Percentiles rank a stretch among this genome's conserved stretches.
Evolutionary conservation across 768 basidiomycete genomes (phyloP).

Genomic region (Trametes meyenii): DNA sequence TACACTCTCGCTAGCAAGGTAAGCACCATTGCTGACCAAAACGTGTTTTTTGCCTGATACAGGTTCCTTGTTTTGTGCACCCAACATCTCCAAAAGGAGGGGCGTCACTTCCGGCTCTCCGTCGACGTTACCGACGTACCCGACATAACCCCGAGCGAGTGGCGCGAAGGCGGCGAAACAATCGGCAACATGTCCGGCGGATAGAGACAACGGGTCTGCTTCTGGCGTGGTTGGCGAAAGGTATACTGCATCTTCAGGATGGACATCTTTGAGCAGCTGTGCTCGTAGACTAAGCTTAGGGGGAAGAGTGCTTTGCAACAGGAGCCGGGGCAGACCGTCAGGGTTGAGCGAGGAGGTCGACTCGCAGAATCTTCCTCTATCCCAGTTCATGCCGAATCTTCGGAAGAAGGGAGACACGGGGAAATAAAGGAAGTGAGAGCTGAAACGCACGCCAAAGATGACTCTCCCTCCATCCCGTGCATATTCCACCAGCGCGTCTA

Average conservation of each 20-base stretch:
- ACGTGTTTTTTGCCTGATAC: not conserved
- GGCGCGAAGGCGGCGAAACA: not conserved
- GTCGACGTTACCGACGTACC: conserved; percentile 39
- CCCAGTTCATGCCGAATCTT: not conserved
- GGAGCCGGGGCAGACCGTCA: not conserved
- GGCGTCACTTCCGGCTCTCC: conserved; percentile 34
- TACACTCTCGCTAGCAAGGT: too few species aligned
- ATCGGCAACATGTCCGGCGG: not conserved
- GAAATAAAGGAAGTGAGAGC: not conserved
- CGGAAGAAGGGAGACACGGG: not conserved
- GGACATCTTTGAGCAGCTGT: not conserved
- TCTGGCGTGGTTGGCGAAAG: not conserved
- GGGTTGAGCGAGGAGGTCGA: not conserved
- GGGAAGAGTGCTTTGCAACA: not conserved
- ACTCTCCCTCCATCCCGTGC: not conserved
- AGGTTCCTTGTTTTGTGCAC: not conserved
- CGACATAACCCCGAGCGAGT: conserved; percentile 33
- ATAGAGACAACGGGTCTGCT: too few species aligned
- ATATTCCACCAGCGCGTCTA: not conserved
- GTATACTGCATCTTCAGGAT: not conserved
- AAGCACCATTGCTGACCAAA: not conserved
- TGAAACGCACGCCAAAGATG: not conserved
- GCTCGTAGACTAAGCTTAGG: not conserved
- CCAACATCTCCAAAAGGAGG: conserved; percentile 40
- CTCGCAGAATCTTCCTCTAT: not conserved